Evolutionary conservation across 1,284 basidiomycete genomes (phyloP).

Genomic region (Trichosporon asahii): DNA sequence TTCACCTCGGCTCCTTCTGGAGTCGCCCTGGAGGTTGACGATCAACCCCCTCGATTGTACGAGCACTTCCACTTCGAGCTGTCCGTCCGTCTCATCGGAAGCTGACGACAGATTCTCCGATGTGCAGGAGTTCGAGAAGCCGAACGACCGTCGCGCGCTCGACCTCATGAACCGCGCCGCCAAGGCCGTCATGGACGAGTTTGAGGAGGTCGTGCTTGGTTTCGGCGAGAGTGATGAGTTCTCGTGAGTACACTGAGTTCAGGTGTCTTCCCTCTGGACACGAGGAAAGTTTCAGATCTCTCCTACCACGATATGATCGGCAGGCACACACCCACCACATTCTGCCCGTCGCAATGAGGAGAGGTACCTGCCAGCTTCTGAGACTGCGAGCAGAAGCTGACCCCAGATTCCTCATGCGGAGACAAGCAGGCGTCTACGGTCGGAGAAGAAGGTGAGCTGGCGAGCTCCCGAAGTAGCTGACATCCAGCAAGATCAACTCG

Average conservation of each 20-base stretch:
- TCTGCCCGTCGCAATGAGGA: not conserved
- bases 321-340: no score
- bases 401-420: conserved; percentile 77
- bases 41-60: no score
- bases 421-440: conserved; percentile 72
- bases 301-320: no score
- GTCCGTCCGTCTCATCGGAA: no score
- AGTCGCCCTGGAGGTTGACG: no score
- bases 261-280: not conserved
- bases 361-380: not conserved
- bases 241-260: conserved; percentile 59
- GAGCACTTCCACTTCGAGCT: no score
- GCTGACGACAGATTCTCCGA: conserved; percentile 68
- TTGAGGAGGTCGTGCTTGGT: conserved; percentile 74
- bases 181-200: conserved; percentile 71
- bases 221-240: conserved; percentile 98
- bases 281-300: not conserved
- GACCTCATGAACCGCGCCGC: conserved; percentile 92
- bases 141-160: conserved; percentile 84
- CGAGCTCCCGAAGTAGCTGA: not conserved
- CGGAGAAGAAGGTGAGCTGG: conserved; percentile 62
- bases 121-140: conserved; percentile 77
- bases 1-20: no score
- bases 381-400: conserved; percentile 4
- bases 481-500: conserved; percentile 74